Conservation (phyloP, 2,329 filamentous ascomycete genomes). For the Aspergillus terreus region DNA sequence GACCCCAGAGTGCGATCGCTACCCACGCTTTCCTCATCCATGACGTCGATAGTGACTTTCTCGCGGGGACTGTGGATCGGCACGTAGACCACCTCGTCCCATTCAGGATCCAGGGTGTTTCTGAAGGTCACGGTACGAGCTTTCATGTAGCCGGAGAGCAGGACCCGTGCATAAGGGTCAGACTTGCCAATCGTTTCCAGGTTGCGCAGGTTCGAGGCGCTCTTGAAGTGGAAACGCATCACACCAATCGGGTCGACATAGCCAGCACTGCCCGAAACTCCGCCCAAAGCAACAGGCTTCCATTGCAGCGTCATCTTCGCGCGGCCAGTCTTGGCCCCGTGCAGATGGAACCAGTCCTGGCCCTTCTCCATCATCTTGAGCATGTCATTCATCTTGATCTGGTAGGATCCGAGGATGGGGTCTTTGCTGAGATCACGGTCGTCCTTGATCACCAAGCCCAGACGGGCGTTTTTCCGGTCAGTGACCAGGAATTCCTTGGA, state of each 20-base stretch:
- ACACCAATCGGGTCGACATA: constrained; percentile 94
- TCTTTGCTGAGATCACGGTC: constrained; percentile 82
- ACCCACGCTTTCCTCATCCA: constrained; percentile 91
- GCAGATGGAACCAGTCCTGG: constrained; percentile 92
- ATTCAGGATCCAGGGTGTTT: constrained; percentile 92
- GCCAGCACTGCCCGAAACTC: constrained; percentile 71
- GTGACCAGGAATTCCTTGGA: constrained; percentile 94
- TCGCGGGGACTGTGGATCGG: constrained; percentile 83
- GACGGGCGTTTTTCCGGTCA: constrained; percentile 81
- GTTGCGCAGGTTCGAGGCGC: constrained; percentile 79
- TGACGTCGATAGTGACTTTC: constrained; percentile 83
- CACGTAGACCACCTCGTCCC: constrained; percentile 92
- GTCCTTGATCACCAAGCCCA: constrained; percentile 92
- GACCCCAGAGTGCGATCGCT: constrained; percentile 85
- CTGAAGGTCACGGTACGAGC: constrained; percentile 91
- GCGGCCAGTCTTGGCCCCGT: constrained; percentile 75
- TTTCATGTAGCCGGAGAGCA: constrained; percentile 87
- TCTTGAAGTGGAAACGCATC: constrained; percentile 88
- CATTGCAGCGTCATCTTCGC: constrained; percentile 90
- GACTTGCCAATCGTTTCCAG: constrained; percentile 95
- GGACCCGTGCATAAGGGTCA: constrained; percentile 84
- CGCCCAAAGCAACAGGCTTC: constrained; percentile 88
- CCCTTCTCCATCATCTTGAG: constrained; percentile 86
- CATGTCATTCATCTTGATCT: constrained; percentile 94
- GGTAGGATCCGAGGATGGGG: constrained; percentile 83